phyloP scores from a whole-genome alignment of 1,284 basidiomycete species.

The Gymnopus androsaceus region DNA sequence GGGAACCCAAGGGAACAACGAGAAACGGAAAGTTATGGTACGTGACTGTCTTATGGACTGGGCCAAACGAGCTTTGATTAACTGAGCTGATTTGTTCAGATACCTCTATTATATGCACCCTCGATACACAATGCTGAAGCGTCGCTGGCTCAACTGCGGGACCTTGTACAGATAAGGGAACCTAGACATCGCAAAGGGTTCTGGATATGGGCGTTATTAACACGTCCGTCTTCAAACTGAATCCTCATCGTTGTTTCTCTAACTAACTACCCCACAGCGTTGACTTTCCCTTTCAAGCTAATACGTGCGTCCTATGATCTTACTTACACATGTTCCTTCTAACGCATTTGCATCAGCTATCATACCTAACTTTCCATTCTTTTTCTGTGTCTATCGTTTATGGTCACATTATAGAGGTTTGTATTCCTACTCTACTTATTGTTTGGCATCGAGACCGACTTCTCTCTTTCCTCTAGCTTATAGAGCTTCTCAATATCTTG shows the following conservation, averaged over 20 bases:
- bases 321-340: not conserved
- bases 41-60: conserved; percentile 8
- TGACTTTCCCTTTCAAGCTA: no score
- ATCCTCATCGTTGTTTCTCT: no score
- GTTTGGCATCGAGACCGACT: not conserved
- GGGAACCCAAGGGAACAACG: conserved; percentile 21
- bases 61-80: no score
- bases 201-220: conserved; percentile 60
- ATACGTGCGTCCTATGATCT: conserved; percentile 11
- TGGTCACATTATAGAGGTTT: conserved; percentile 81
- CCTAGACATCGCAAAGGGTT: conserved; percentile 69
- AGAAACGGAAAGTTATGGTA: conserved; percentile 15
- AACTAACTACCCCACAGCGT: no score
- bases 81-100: conserved; percentile 37
- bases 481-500: conserved; percentile 70
- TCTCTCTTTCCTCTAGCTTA: conserved; percentile 63
- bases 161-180: conserved; percentile 53
- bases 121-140: conserved; percentile 45
- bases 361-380: conserved; percentile 81
- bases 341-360: conserved; percentile 52
- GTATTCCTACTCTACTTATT: conserved; percentile 2
- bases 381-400: conserved; percentile 80
- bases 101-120: conserved; percentile 70
- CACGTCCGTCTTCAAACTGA: conserved; percentile 72
- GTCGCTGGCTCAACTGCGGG: conserved; percentile 54